Conservation (phyloP, 2,329 filamentous ascomycete genomes). For the Blastomyces parvus region DNA sequence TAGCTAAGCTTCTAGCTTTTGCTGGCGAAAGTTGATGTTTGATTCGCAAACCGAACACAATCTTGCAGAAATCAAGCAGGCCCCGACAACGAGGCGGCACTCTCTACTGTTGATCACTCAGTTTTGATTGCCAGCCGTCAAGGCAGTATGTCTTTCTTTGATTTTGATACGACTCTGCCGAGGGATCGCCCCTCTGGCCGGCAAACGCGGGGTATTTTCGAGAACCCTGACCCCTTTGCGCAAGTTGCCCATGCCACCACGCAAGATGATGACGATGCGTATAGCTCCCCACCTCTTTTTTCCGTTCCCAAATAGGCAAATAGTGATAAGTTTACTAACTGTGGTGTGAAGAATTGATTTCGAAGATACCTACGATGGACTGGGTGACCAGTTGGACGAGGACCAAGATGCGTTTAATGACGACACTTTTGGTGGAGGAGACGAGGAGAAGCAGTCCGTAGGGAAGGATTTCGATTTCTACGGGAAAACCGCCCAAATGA, state of each 20-base stretch:
- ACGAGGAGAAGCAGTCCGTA: constrained; percentile 44
- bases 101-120: background rate
- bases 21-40: background rate
- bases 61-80: background rate
- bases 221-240: constrained; percentile 81
- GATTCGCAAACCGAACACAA: background rate
- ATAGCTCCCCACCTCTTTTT: constrained; percentile 38
- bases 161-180: constrained; percentile 64
- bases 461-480: constrained; percentile 98
- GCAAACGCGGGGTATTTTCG: constrained; percentile 64
- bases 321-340: constrained; percentile 7
- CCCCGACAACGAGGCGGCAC: constrained; percentile 2
- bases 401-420: constrained; percentile 92
- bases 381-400: constrained; percentile 85
- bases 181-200: constrained; percentile 57
- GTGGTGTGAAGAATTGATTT: constrained; percentile 59
- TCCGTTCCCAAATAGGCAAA: background rate
- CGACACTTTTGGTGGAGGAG: constrained; percentile 68
- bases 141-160: constrained; percentile 76
- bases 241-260: constrained; percentile 55
- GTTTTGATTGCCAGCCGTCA: constrained; percentile 1
- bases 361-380: constrained; percentile 92
- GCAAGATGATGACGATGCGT: constrained; percentile 51
- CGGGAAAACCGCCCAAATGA: constrained; percentile 78
- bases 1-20: constrained; percentile 1